Percentiles rank a stretch among this genome's conserved stretches.
Conservation (phyloP, 2,329 filamentous ascomycete species). For the Aspergillus pseudotamarii region DNA sequence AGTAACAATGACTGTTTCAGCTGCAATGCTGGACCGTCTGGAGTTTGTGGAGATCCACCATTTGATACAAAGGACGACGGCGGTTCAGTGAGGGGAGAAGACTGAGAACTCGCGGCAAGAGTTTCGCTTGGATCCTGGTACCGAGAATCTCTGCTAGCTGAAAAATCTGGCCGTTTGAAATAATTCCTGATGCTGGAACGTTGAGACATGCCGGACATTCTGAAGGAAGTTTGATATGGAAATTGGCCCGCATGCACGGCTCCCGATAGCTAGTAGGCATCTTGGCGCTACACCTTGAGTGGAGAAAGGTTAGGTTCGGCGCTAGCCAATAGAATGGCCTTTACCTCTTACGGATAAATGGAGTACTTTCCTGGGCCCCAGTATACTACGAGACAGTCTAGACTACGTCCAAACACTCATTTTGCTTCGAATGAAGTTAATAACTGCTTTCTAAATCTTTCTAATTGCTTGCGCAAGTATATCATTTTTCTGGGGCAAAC, state of each 20-base stretch:
- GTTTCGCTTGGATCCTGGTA: slow-evolving; percentile 9
- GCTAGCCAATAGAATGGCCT: neutral
- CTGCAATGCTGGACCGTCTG: slow-evolving; percentile 17
- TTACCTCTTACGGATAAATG: neutral
- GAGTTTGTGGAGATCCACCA: slow-evolving; percentile 19
- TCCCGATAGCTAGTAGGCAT: neutral
- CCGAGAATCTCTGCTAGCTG: slow-evolving; percentile 6
- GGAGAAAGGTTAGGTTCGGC: neutral
- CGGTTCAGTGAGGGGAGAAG: slow-evolving; percentile 32
- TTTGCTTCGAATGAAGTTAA: neutral
- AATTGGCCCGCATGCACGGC: slow-evolving; percentile 5
- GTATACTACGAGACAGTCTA: neutral
- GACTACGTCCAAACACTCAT: neutral
- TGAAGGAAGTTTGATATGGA: slow-evolving; percentile 8
- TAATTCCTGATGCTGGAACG: slow-evolving; percentile 47
- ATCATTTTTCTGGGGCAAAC: neutral
- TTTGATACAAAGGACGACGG: slow-evolving; percentile 26
- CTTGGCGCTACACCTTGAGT: neutral
- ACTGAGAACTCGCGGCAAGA: slow-evolving; percentile 24
- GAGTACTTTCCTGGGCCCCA: neutral
- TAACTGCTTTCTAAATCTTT: neutral
- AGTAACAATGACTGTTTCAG: slow-evolving; percentile 20
- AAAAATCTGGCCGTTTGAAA: slow-evolving; percentile 45
- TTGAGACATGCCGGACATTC: slow-evolving; percentile 27
- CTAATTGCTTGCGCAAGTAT: neutral